Evolutionary conservation across 192 early-diverging fungal species (phyloP).

Genomic region (Backusella macrospora): DNA sequence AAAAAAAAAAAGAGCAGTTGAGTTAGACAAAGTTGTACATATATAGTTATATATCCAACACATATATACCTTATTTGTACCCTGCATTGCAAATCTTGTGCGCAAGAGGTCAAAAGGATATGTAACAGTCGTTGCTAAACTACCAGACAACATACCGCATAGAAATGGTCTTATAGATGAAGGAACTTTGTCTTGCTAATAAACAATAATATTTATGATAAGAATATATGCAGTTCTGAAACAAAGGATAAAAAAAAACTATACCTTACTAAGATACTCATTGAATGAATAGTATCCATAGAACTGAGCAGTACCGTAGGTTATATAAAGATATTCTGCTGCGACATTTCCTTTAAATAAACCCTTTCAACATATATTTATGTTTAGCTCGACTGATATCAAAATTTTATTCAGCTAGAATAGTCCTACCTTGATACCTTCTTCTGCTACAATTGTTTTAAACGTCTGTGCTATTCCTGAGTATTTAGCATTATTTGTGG

Average conservation of each 20-base stretch:
- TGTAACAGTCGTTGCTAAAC: conserved; percentile 74
- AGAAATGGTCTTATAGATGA: conserved; percentile 59
- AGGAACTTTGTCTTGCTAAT: conserved; percentile 29
- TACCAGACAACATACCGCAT: conserved; percentile 76
- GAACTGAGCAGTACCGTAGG: conserved; percentile 90
- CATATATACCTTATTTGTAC: conserved; percentile 49
- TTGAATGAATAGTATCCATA: conserved; percentile 26
- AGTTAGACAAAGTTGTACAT: neutral
- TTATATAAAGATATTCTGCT: conserved; percentile 90
- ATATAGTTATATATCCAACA: neutral
- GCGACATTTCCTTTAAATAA: conserved; percentile 94
- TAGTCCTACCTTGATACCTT: conserved; percentile 62
- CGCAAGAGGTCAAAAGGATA: conserved; percentile 96
- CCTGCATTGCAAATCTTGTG: conserved; percentile 91
- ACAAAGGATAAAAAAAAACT: neutral
- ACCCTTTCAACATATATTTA: conserved; percentile 38
- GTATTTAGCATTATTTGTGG: conserved; percentile 49
- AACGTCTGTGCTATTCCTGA: conserved; percentile 66
- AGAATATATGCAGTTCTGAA: too few species aligned
- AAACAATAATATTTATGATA: conserved; percentile 5
- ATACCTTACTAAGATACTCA: conserved; percentile 1
- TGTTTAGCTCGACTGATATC: neutral
- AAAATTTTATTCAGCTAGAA: neutral
- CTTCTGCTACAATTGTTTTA: conserved; percentile 70
- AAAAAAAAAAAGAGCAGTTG: neutral